Evolutionary conservation across 305 asterid genomes (phyloP), one percentile per base, ranked within the genome.

Genomic region (Ajuga reptans): DNA sequence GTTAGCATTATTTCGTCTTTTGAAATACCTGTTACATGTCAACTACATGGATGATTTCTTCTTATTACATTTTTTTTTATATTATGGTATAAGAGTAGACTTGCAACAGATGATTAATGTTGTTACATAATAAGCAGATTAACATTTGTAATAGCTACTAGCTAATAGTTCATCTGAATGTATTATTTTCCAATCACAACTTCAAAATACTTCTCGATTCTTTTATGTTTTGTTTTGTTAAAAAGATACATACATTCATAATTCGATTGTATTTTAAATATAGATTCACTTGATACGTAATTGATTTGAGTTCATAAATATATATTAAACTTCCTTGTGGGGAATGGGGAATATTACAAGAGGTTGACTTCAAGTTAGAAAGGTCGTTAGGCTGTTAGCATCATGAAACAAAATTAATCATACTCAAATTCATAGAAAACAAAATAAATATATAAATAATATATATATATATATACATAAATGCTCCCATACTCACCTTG

Each of bases 351-450:
- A 43, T 59, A 69, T 56, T 12, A 56, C 17, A 45, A 61, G 49
- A 46, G 65, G 77, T 75, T 71, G 80, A 73, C 80, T 81, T 72
- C 1, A 31, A 36, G 36, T 73, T 61, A 63, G 63, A 37, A 69
- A 68, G 63, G 78, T 33, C 67, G 79, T 73, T 79, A 46, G 47
- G 64, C 5, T 73, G 70, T 60, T 70, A 58, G 37, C 72, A 77
- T 63, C 75, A 67, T 49, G 34, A 59, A 63, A 54, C 60, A 49
- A 52, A 66, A 68, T 21, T 72, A 78, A 72, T 43, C 27, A 61
- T 11, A 37, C 9, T 59, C 11, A 31, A 50, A 55, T 33, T 11
- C 7, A 1, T 14, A 1, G 5, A 18, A 34, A 42, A 54, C 39
- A 49, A 45, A 16, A 18, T 1, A 31, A 9, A 57, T 14, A 36